A percentile compares a stretch with the other conserved stretches of the same genome.
These are phyloP conservation scores for Plenodomus lindquistii DNA, from an alignment of 2,329 filamentous ascomycete species.

Conservation along the genomic window DNA sequence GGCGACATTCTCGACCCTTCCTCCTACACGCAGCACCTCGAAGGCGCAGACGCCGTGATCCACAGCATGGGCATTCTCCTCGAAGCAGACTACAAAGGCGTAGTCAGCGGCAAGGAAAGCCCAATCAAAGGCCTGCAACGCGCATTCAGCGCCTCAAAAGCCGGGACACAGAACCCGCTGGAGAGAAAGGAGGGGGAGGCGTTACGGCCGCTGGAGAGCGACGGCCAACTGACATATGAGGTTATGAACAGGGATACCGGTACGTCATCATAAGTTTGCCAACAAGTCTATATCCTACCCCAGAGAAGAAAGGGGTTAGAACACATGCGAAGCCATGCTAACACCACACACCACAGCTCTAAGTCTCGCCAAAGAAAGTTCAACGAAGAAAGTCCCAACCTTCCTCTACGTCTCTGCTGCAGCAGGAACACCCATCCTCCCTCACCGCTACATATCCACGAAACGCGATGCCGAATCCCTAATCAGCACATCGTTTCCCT, in stretches of 20 bases:
- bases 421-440: constrained; percentile 81
- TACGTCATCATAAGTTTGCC: too few relatives aligned
- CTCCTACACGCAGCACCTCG: constrained; percentile 76
- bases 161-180: constrained; percentile 70
- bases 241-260: constrained; percentile 89
- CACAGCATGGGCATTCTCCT: constrained; percentile 96
- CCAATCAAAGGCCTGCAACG: constrained; percentile 76
- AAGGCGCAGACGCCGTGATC: constrained; percentile 80
- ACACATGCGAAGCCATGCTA: too few relatives aligned
- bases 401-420: constrained; percentile 92
- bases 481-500: constrained; percentile 72
- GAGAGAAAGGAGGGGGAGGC: constrained; percentile 60
- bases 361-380: constrained; percentile 76
- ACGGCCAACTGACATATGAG: constrained; percentile 89
- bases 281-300: neutral
- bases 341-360: constrained; percentile 59
- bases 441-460: constrained; percentile 82
- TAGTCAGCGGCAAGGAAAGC: constrained; percentile 80
- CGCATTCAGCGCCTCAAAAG: constrained; percentile 71
- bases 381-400: constrained; percentile 63
- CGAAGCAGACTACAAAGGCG: constrained; percentile 96
- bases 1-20: constrained; percentile 84
- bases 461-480: constrained; percentile 87
- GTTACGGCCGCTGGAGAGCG: constrained; percentile 67
- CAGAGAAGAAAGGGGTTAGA: too few relatives aligned